phyloP scores from a whole-genome alignment of 768 basidiomycete species.

The Kwoniella bestiolae region DNA sequence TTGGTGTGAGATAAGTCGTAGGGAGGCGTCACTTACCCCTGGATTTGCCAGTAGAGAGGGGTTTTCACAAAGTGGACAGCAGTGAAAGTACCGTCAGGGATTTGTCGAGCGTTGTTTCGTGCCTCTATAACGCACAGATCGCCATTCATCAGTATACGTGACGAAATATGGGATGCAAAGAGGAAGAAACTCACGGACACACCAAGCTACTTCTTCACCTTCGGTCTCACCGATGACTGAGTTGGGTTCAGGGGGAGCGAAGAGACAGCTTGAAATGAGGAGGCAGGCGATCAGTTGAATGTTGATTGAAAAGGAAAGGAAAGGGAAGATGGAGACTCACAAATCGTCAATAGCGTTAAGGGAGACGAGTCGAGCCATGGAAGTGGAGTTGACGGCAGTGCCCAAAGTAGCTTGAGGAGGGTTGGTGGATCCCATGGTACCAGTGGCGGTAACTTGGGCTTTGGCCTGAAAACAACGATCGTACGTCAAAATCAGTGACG shows the following conservation, averaged over 20 bases:
- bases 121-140: conserved; percentile 48
- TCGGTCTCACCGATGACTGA: conserved; percentile 58
- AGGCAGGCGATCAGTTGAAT: too few species aligned
- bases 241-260: conserved; percentile 47
- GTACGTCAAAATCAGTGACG: neutral
- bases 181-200: conserved; percentile 55
- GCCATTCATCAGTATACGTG: neutral
- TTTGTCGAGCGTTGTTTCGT: conserved; percentile 60
- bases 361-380: conserved; percentile 51
- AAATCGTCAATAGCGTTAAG: conserved; percentile 58
- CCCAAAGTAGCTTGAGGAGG: conserved; percentile 49
- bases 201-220: conserved; percentile 58
- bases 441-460: conserved; percentile 56
- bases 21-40: conserved; percentile 26
- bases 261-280: conserved; percentile 43
- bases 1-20: too few species aligned
- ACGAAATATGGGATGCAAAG: neutral
- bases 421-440: conserved; percentile 52
- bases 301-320: neutral
- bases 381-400: conserved; percentile 57
- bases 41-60: conserved; percentile 60
- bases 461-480: conserved; percentile 23
- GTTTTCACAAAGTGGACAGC: conserved; percentile 60
- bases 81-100: conserved; percentile 60
- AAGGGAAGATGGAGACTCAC: conserved; percentile 21